Evolutionary conservation across 805 yeast species (phyloP).

Genomic region (Aciculoconidium aculeatum): DNA sequence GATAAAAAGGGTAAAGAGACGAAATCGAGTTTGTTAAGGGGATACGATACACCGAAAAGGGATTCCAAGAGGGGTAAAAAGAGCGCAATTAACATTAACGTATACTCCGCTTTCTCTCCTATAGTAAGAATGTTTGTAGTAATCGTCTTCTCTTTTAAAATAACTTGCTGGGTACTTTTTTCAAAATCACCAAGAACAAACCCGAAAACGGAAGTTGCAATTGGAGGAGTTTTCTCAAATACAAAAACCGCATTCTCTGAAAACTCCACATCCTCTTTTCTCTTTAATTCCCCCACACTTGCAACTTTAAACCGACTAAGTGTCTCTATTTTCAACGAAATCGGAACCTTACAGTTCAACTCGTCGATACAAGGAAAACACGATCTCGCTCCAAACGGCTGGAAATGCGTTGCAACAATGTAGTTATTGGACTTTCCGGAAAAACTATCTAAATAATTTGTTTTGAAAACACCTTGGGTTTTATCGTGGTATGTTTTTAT

Average conservation of each 20-base stretch:
- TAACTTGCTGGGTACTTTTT: constrained; percentile 28
- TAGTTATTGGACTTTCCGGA: constrained; percentile 46
- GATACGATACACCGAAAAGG: constrained; percentile 43
- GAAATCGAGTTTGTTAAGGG: constrained; percentile 60
- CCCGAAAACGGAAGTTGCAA: constrained; percentile 60
- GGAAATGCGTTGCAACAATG: constrained; percentile 65
- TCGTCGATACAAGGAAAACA: constrained; percentile 73
- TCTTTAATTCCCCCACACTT: constrained; percentile 40
- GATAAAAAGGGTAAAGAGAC: constrained; percentile 64
- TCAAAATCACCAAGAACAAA: constrained; percentile 68
- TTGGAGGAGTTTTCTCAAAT: constrained; percentile 52
- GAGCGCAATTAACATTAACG: constrained; percentile 43
- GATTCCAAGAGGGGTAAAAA: constrained; percentile 44
- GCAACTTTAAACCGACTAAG: constrained; percentile 41
- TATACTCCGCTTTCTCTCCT: constrained; percentile 39
- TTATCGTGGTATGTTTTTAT: constrained; percentile 48
- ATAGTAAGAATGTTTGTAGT: constrained; percentile 56
- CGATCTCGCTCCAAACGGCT: constrained; percentile 57
- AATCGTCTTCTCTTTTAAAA: constrained; percentile 1
- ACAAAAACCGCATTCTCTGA: constrained; percentile 25
- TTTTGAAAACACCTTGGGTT: constrained; percentile 64
- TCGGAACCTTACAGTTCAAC: constrained; percentile 45
- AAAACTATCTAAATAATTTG: constrained; percentile 50
- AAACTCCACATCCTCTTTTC: constrained; percentile 12
- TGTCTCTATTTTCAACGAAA: constrained; percentile 46